Conservation (phyloP, 305 asterid genomes). For the Ilex paraguariensis region DNA sequence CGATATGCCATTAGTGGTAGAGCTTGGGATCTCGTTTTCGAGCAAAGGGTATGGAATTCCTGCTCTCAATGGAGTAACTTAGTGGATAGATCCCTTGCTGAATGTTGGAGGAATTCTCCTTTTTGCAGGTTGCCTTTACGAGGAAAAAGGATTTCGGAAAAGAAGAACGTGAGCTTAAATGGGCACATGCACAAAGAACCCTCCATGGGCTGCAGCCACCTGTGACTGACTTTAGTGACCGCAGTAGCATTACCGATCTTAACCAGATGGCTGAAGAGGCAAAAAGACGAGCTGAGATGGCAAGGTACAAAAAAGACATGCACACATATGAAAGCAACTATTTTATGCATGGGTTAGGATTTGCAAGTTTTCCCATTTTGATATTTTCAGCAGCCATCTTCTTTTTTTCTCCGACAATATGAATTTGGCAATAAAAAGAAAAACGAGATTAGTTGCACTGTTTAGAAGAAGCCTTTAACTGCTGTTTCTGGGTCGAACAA, state of each 20-base stretch:
- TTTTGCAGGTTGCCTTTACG: conserved; percentile 63
- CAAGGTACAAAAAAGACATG: conserved; percentile 33
- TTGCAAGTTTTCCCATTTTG: background rate
- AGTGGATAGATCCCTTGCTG: background rate
- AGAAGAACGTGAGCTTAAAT: conserved; percentile 71
- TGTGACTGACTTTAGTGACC: conserved; percentile 34
- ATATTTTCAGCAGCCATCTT: background rate
- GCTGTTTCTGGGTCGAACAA: no score
- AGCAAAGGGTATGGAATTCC: conserved; percentile 58
- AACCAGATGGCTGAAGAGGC: conserved; percentile 68
- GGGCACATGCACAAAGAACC: conserved; percentile 78
- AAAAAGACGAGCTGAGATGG: conserved; percentile 67
- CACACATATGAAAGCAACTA: no score
- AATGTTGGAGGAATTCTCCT: background rate
- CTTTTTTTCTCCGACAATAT: background rate
- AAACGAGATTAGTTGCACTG: background rate
- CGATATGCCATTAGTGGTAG: conserved; percentile 64
- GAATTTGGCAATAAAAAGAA: background rate
- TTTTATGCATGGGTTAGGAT: background rate
- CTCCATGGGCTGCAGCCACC: conserved; percentile 71
- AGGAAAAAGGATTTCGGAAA: conserved; percentile 74
- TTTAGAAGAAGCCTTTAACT: no score
- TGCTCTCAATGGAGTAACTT: background rate
- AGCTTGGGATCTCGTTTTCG: conserved; percentile 81
- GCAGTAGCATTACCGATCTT: conserved; percentile 41